Evolutionary conservation across 495 filamentous ascomycete species (phyloP), one percentile per base, ranked within the genome.

Genomic region (Tuber brumale): DNA sequence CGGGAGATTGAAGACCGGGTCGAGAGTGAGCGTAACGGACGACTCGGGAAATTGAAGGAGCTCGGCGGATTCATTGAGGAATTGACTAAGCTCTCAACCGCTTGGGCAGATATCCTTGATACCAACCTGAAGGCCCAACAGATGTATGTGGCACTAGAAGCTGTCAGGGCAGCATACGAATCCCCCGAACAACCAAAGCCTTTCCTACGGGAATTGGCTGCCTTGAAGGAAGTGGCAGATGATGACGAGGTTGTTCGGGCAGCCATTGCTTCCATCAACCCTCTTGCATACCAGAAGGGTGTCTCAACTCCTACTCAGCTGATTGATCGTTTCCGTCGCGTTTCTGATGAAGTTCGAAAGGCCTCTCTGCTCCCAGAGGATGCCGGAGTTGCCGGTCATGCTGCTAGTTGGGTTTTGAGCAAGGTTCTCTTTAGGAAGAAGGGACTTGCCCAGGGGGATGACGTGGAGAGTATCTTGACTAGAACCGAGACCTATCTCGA

Each of bases 361-460:
- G 95, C 95, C 35, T 91, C 91, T 70, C 87, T 98, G 35, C 87
- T 99, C 21, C 95, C 95, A 31, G 94, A 96, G 72, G 91, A 97
- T 79, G 95, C 96, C 5, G 95, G 95, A 75, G 92, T 97, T 35
- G 94, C 95, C 21, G 94, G 92, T 81, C 95, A 98, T 84, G 93
- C 94, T 1, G 92, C 92, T 19, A 96, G 92, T 84, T 90, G 92
- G 79, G 86, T 95, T 41, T 83, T 99, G 83, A 96, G 92, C 86
- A 94, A 97, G 85, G 86, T 97, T 39, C 88, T 97, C 84, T 98
- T 99, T 88, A 92, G 91, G 87, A 97, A 97, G 87, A 89, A 93
- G 82, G 92, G 91, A n/a, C 86, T 95, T 66, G 90, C 94, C 1
- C 88, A 89, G 42, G 95, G 96, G 39, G 90, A 95, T 80, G 95